phyloP scores from a whole-genome alignment of 305 asterid genomes.

The Solanum hybrid region DNA sequence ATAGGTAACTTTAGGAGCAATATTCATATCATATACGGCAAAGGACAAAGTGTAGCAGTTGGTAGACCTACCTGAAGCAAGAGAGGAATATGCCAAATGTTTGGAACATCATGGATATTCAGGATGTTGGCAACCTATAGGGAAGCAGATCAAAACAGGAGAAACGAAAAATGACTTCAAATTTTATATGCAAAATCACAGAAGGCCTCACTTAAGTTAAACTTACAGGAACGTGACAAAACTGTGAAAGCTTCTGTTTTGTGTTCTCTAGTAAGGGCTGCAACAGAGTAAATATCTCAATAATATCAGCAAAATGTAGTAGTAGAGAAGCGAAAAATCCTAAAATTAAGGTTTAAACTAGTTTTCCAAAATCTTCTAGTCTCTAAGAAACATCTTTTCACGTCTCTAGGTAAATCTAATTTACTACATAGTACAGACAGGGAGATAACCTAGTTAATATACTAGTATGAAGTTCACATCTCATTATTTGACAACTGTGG shows the following conservation, averaged over 20 bases:
- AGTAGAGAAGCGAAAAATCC: not conserved
- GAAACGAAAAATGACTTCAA: not conserved
- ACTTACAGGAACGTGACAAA: conserved; percentile 25
- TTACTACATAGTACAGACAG: not conserved
- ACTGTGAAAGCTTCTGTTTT: conserved; percentile 18
- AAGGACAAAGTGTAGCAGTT: conserved; percentile 5
- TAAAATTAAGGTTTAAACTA: not conserved
- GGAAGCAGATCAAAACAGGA: not conserved
- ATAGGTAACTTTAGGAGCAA: conserved; percentile 5
- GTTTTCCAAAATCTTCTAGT: not conserved
- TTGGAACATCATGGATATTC: conserved; percentile 73
- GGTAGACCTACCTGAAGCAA: conserved; percentile 56
- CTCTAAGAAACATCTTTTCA: not conserved
- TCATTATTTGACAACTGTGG: not conserved
- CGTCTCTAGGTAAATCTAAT: not conserved
- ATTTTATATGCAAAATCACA: not conserved
- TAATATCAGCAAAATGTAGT: not conserved
- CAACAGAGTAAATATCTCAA: not conserved
- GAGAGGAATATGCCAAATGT: conserved; percentile 87
- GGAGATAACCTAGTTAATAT: not conserved
- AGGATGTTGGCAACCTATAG: conserved; percentile 55
- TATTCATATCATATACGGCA: not conserved
- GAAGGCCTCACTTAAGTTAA: not conserved
- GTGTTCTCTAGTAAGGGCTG: conserved; percentile 12
- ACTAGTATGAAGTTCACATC: not conserved